A percentile compares a stretch with the other conserved stretches of the same genome.
These are phyloP conservation scores for Chlamydomonas sp. DNA, from an alignment of 139 green algal genomes.

Conservation along the genomic window DNA sequence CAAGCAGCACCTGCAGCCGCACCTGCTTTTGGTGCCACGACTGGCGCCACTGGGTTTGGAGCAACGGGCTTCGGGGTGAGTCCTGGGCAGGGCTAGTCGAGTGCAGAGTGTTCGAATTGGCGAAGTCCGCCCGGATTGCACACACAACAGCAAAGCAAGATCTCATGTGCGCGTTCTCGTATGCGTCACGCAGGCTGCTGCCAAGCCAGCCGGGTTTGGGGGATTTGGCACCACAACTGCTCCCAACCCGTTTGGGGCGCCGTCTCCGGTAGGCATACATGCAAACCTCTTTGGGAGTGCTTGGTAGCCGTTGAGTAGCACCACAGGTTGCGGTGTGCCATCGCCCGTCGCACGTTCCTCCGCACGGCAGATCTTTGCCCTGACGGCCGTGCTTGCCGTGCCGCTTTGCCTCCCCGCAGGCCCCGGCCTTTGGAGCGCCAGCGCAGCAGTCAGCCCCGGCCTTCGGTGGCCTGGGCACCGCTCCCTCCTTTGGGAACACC, in stretches of 20 bases:
- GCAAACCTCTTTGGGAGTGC: not conserved
- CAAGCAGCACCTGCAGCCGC: constrained; percentile 8
- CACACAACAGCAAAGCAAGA: too few relatives aligned
- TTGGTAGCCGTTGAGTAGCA: not conserved
- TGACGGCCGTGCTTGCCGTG: not conserved
- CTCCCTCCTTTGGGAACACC: constrained; percentile 53
- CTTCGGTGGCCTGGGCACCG: constrained; percentile 43
- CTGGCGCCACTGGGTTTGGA: constrained; percentile 7
- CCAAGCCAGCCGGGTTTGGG: constrained; percentile 31
- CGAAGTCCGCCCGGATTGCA: too few relatives aligned
- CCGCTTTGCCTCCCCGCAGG: constrained; percentile 1
- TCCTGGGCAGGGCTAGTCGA: not conserved
- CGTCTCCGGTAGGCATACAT: not conserved
- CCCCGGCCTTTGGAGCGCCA: constrained; percentile 43
- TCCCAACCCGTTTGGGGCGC: constrained; percentile 43
- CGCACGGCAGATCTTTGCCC: not conserved
- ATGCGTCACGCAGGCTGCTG: constrained; percentile 18
- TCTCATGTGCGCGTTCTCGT: not conserved
- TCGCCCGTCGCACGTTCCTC: not conserved
- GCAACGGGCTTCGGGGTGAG: constrained; percentile 9
- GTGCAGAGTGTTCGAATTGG: not conserved
- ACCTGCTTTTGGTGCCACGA: constrained; percentile 4
- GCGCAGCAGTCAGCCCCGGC: constrained; percentile 28
- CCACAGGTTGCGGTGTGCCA: too few relatives aligned
- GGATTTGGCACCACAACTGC: constrained; percentile 26